phyloP scores from a whole-genome alignment of 139 green algal species.

The Deuterostichococcus epilithicus region DNA sequence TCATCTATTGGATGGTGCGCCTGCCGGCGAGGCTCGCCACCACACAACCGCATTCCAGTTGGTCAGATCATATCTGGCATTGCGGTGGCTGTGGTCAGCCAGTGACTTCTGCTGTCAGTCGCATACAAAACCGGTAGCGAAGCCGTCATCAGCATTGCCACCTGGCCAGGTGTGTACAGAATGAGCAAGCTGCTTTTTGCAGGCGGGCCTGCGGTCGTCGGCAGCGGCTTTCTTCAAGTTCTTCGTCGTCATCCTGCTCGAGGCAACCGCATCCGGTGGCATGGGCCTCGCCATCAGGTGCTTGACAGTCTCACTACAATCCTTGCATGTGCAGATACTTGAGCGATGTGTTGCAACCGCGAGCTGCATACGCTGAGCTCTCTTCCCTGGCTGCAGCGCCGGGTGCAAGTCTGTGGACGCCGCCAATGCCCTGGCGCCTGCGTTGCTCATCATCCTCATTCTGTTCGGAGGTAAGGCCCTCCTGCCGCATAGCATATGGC shows the following conservation, averaged over 20 bases:
- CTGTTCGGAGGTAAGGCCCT: slow-evolving; percentile 37
- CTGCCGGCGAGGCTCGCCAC: neutral
- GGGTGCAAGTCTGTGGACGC: slow-evolving; percentile 16
- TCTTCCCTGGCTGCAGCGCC: too few relatives aligned
- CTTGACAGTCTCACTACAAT: too few relatives aligned
- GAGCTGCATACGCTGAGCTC: too few relatives aligned
- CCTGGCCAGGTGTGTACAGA: too few relatives aligned
- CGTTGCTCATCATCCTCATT: slow-evolving; percentile 48
- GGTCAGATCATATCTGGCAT: too few relatives aligned
- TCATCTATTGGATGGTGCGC: slow-evolving; percentile 28
- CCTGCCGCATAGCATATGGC: too few relatives aligned
- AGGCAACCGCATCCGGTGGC: slow-evolving; percentile 3
- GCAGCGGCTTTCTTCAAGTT: slow-evolving; percentile 54
- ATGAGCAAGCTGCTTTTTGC: slow-evolving; percentile 13
- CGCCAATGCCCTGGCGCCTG: slow-evolving; percentile 48
- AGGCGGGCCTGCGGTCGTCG: slow-evolving; percentile 31
- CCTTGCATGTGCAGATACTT: too few relatives aligned
- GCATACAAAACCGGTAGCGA: too few relatives aligned
- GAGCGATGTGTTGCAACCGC: too few relatives aligned
- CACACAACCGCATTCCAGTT: too few relatives aligned
- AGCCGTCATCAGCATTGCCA: too few relatives aligned
- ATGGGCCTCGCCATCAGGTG: neutral
- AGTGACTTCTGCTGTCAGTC: neutral
- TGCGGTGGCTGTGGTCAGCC: too few relatives aligned
- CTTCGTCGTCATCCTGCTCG: slow-evolving; percentile 27